phyloP scores from a whole-genome alignment of 371 early-diverging fungal species.

The Mortierella sp. region DNA sequence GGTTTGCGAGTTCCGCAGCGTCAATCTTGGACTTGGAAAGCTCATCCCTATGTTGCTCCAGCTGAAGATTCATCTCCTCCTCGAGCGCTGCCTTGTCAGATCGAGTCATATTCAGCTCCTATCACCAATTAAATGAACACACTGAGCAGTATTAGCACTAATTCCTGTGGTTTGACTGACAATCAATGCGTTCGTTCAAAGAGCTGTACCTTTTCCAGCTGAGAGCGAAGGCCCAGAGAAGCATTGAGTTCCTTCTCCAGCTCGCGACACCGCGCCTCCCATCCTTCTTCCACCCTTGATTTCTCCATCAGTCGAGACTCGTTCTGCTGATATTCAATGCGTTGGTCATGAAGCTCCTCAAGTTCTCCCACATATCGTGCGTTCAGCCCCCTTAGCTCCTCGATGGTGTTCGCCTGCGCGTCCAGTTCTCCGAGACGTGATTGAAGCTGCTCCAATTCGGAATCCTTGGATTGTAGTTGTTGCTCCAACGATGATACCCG shows the following conservation, averaged over 20 bases:
- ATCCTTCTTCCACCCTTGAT: slow-evolving; percentile 38
- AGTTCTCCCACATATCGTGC: slow-evolving; percentile 38
- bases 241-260: slow-evolving; percentile 42
- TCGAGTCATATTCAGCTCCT: slow-evolving; percentile 28
- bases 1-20: slow-evolving; percentile 23
- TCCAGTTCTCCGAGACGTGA: slow-evolving; percentile 24
- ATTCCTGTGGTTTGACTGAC: background rate
- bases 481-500: slow-evolving; percentile 27
- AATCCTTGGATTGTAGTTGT: slow-evolving; percentile 20
- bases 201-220: slow-evolving; percentile 32
- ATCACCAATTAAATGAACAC: background rate
- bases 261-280: slow-evolving; percentile 37
- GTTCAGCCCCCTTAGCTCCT: slow-evolving; percentile 24
- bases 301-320: slow-evolving; percentile 39
- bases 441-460: slow-evolving; percentile 29
- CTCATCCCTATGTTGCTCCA: slow-evolving; percentile 45
- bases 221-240: slow-evolving; percentile 27
- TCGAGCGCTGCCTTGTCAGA: slow-evolving; percentile 30
- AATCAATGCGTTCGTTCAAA: background rate
- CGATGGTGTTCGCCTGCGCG: slow-evolving; percentile 21
- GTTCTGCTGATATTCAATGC: slow-evolving; percentile 32
- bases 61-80: slow-evolving; percentile 33
- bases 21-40: slow-evolving; percentile 38
- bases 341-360: slow-evolving; percentile 29
- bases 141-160: too few species aligned